Base-by-base conservation (phyloP, 2,329 filamentous ascomycete genomes). In the Chalara sp. region DNA sequence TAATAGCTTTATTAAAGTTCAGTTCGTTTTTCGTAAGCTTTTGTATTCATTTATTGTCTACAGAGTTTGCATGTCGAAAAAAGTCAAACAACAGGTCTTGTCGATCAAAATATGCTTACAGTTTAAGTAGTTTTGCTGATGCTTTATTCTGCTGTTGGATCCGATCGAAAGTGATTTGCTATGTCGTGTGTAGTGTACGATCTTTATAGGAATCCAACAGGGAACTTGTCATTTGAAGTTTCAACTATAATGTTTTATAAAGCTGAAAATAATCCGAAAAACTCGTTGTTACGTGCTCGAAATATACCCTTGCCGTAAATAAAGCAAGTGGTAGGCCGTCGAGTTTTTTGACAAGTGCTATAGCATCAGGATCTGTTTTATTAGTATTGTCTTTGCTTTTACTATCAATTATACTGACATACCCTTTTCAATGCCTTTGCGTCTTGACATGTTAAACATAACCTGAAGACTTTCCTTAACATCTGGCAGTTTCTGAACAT, bases 61-160 rank as follows among this genome's bases (percentile, higher is more conserved):
- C 13, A 51, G 32, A 56, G 31, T 53, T 46, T 49, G n/a, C 39
- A 51, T 60, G 6, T 53, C 53, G 3, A 59, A 75, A 55, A 6
- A 76, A 62, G 41, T 73, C 66, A 56, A 66, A 74, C 72, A 68
- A 76, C 2, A 76, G 53, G 51, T 74, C 70, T 11, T 69, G 61
- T 55, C 70, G 67, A 54, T 69, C 21, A 21, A 21, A 21, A 21
- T 21, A 21, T 21, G 21, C 21, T 3, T 3, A 21, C 3, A 21
- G 21, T 3, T 21, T 21, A 3, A 21, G 21, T 21, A 21, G 21
- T 21, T 21, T 21, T 29, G 66, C 68, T 46, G 61, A 62, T 6
- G 30, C 31, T 32, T 8, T 4, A 49, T 56, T 57, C 50, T 46
- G 37, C 50, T 63, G 59, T 56, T 70, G 47, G 33, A 76, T 64